Conservation (phyloP, 768 basidiomycete genomes). For the Phanerochaete sordida region DNA sequence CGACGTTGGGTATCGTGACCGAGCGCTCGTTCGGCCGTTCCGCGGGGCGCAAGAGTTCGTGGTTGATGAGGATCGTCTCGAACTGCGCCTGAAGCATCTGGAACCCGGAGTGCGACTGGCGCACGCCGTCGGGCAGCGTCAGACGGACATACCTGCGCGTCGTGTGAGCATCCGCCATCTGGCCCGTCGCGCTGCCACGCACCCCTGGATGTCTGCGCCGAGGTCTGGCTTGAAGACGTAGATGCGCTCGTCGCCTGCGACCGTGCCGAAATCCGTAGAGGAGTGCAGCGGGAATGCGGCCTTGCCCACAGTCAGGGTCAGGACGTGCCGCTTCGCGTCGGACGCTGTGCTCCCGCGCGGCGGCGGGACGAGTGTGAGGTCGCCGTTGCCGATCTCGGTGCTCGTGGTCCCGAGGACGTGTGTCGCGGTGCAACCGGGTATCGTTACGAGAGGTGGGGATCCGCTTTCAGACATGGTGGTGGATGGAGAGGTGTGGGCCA, state of each 20-base stretch:
- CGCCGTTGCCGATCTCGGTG: slow-evolving; percentile 16
- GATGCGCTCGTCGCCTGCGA: slow-evolving; percentile 11
- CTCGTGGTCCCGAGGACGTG: slow-evolving; percentile 19
- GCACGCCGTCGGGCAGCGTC: slow-evolving; percentile 10
- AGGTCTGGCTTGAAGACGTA: slow-evolving; percentile 13
- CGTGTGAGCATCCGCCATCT: background rate
- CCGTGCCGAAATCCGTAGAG: slow-evolving; percentile 13
- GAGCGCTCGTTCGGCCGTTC: background rate
- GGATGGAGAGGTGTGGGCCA: too few species aligned
- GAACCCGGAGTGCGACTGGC: slow-evolving; percentile 7
- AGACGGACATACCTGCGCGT: slow-evolving; percentile 8
- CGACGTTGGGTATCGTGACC: slow-evolving; percentile 6
- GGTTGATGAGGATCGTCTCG: slow-evolving; percentile 20
- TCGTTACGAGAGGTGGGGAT: background rate
- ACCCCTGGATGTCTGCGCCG: slow-evolving; percentile 11
- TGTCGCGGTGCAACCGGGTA: slow-evolving; percentile 15
- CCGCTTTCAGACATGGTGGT: background rate
- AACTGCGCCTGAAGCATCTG: slow-evolving; percentile 13
- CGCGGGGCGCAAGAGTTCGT: slow-evolving; percentile 15
- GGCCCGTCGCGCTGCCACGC: background rate
- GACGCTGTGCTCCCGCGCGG: background rate
- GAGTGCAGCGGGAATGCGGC: slow-evolving; percentile 13
- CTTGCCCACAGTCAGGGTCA: slow-evolving; percentile 11
- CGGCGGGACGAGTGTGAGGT: slow-evolving; percentile 16
- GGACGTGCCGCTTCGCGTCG: slow-evolving; percentile 1